Conservation (phyloP, 345 rosid species). For the Dipteronia sinensis region DNA sequence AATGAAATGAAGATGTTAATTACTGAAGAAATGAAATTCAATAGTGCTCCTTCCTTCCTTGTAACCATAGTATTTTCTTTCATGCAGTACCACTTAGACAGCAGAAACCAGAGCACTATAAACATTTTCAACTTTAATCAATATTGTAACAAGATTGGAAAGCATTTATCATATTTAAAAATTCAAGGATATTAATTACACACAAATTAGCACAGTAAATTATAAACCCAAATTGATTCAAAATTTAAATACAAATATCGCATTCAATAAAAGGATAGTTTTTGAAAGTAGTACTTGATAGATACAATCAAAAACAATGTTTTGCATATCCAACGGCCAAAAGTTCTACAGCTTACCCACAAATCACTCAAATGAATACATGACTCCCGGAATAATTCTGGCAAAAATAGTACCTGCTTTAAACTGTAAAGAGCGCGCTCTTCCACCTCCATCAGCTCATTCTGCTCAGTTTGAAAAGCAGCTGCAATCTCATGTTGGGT, state of each 20-base stretch:
- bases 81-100: neutral
- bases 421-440: slow-evolving; percentile 76
- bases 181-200: neutral
- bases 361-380: neutral
- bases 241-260: neutral
- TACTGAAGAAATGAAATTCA: neutral
- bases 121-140: neutral
- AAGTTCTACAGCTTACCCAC: neutral
- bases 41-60: neutral
- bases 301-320: neutral
- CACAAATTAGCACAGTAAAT: neutral
- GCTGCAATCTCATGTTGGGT: slow-evolving; percentile 88
- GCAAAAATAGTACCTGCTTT: slow-evolving; percentile 71
- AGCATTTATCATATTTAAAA: neutral
- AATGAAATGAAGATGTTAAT: neutral
- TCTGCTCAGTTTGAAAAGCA: slow-evolving; percentile 64
- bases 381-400: neutral
- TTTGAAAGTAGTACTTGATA: neutral
- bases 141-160: neutral
- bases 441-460: slow-evolving; percentile 65
- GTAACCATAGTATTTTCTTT: neutral
- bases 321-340: neutral
- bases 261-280: neutral
- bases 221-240: neutral
- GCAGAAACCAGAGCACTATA: neutral